phyloP scores from a whole-genome alignment of 768 basidiomycete genomes.

The Tubosaeta sp. region DNA sequence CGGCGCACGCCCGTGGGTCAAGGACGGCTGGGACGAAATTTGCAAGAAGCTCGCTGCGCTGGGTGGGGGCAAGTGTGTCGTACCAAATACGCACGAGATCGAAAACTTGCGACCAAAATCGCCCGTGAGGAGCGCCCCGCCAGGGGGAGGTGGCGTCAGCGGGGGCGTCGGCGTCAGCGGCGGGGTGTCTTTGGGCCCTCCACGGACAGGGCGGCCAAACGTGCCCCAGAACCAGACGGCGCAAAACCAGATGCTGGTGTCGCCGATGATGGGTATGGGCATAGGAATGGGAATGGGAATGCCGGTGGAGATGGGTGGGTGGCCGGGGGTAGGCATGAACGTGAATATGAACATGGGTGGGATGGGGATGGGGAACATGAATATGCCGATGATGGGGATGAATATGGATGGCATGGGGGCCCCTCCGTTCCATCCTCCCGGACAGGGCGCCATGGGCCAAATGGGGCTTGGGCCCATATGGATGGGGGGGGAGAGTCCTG shows the following conservation, averaged over 20 bases:
- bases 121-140: constrained; percentile 48
- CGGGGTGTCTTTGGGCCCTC: constrained; percentile 15
- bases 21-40: constrained; percentile 61
- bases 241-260: constrained; percentile 30
- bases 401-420: constrained; percentile 32
- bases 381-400: constrained; percentile 41
- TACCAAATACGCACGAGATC: constrained; percentile 75
- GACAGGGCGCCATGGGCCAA: constrained; percentile 22
- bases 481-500: constrained; percentile 32
- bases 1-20: constrained; percentile 47
- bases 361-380: constrained; percentile 39
- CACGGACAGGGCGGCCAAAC: constrained; percentile 15
- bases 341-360: constrained; percentile 36
- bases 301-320: constrained; percentile 32
- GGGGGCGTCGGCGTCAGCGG: constrained; percentile 22
- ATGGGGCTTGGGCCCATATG: constrained; percentile 28
- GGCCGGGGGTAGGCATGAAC: constrained; percentile 36
- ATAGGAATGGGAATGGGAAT: constrained; percentile 34
- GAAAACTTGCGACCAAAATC: constrained; percentile 84
- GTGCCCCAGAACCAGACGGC: constrained; percentile 14
- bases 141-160: constrained; percentile 25
- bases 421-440: constrained; percentile 21
- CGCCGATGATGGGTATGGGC: constrained; percentile 43
- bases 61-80: constrained; percentile 55
- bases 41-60: constrained; percentile 45